Evolutionary conservation across 2,329 filamentous ascomycete species (phyloP).

Genomic region (Aspergillus fumigatiaffinis): DNA sequence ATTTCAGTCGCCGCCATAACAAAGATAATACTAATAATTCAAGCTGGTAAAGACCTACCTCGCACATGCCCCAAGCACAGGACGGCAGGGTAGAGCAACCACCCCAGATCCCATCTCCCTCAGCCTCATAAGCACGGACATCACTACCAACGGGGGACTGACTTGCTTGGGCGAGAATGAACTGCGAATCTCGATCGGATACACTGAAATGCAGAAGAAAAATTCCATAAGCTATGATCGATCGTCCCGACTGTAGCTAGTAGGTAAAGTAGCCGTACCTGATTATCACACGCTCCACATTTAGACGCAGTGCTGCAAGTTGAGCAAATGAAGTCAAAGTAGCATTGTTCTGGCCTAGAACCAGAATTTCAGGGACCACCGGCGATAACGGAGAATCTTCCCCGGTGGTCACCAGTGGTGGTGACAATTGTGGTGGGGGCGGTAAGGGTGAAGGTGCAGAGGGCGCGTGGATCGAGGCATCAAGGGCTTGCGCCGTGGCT

Average conservation of each 20-base stretch:
- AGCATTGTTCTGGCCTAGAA: conserved; percentile 30
- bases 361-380: conserved; percentile 19
- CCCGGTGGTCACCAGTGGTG: conserved; percentile 5
- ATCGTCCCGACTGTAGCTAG: neutral
- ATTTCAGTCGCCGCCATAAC: neutral
- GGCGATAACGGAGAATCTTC: conserved; percentile 10
- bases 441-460: neutral
- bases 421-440: conserved; percentile 11
- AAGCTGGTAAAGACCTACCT: conserved; percentile 22
- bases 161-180: conserved; percentile 50
- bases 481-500: neutral
- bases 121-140: conserved; percentile 26
- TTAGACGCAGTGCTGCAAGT: conserved; percentile 31
- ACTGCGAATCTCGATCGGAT: conserved; percentile 47
- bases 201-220: conserved; percentile 25
- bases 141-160: conserved; percentile 38
- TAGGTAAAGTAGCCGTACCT: conserved; percentile 19
- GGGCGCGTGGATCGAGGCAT: neutral
- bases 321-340: conserved; percentile 36
- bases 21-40: neutral
- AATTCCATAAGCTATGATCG: neutral
- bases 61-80: conserved; percentile 32
- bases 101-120: conserved; percentile 27
- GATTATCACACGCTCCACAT: conserved; percentile 37
- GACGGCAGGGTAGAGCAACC: conserved; percentile 30